A percentile compares a stretch with the other conserved stretches of the same genome.
phyloP scores from a whole-genome alignment of 2,329 filamentous ascomycete genomes.

The Penicillium fuscoglaucum region DNA sequence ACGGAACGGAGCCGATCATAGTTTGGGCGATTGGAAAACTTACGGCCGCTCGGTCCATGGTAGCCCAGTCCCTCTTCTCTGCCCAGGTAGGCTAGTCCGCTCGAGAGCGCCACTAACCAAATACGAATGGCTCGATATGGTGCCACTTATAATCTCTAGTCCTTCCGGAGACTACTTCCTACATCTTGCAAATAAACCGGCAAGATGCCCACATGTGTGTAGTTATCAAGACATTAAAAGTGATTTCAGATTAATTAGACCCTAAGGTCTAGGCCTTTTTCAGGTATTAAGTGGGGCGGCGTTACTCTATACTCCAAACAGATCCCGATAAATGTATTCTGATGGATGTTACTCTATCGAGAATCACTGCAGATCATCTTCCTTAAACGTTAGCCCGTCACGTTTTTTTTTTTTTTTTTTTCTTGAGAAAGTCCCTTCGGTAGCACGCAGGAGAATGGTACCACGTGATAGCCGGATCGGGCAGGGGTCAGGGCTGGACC shows the following conservation, averaged over 20 bases:
- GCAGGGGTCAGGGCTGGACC: not conserved
- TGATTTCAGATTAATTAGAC: not conserved
- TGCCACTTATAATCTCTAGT: not conserved
- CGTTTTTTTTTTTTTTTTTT: not conserved
- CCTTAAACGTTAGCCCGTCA: not conserved
- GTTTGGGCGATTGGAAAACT: conserved; percentile 24
- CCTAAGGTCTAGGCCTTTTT: not conserved
- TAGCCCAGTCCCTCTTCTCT: not conserved
- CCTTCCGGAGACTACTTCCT: not conserved
- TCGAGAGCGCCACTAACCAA: conserved; percentile 3
- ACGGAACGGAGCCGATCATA: conserved; percentile 24
- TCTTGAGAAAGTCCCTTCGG: not conserved
- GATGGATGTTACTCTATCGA: not conserved
- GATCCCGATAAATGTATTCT: not conserved
- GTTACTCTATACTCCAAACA: conserved; percentile 3
- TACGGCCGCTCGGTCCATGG: conserved; percentile 6
- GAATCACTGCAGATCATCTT: conserved; percentile 1
- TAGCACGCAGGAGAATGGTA: not conserved
- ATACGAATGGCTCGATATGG: conserved; percentile 3
- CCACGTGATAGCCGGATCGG: conserved; percentile 9
- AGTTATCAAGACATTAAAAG: not conserved
- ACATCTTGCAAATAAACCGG: not conserved
- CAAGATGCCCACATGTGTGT: not conserved
- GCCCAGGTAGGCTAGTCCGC: not conserved
- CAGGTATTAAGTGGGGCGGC: not conserved